Percentiles rank a stretch among this genome's conserved stretches.
phyloP scores from a whole-genome alignment of 169 alveolate genomes.

The Plasmodium inui region DNA sequence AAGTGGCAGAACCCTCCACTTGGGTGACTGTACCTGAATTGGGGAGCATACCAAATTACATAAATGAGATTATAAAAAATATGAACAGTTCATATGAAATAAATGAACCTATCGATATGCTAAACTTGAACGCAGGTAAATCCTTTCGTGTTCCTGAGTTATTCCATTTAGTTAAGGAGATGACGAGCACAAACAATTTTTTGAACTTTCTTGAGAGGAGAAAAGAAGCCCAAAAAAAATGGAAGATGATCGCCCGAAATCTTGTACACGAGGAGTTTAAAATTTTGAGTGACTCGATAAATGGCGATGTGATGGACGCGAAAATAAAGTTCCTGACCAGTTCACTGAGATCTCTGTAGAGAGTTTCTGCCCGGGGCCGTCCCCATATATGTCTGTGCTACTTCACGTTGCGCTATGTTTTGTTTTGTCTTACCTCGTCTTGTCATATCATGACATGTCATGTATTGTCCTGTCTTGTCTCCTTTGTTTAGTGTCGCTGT shows the following conservation, averaged over 20 bases:
- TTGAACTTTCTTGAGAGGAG: slow-evolving; percentile 43
- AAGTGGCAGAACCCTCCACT: background rate
- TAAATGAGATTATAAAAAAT: slow-evolving; percentile 62
- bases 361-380: background rate
- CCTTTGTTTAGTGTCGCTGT: background rate
- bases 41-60: slow-evolving; percentile 3
- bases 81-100: slow-evolving; percentile 67
- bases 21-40: slow-evolving; percentile 3
- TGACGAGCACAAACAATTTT: slow-evolving; percentile 22
- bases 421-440: background rate
- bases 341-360: slow-evolving; percentile 35
- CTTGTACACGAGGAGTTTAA: slow-evolving; percentile 24
- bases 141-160: slow-evolving; percentile 41
- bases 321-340: slow-evolving; percentile 11
- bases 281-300: slow-evolving; percentile 21
- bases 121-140: slow-evolving; percentile 37
- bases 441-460: background rate
- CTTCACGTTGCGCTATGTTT: background rate
- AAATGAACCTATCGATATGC: slow-evolving; percentile 44
- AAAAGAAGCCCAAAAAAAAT: slow-evolving; percentile 47
- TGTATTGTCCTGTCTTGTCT: background rate
- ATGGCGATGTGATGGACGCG: slow-evolving; percentile 32
- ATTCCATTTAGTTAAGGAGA: background rate
- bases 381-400: background rate
- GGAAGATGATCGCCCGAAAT: slow-evolving; percentile 50